Evolutionary conservation across 805 yeast species (phyloP).

Genomic region (Ogataea glucozyma): DNA sequence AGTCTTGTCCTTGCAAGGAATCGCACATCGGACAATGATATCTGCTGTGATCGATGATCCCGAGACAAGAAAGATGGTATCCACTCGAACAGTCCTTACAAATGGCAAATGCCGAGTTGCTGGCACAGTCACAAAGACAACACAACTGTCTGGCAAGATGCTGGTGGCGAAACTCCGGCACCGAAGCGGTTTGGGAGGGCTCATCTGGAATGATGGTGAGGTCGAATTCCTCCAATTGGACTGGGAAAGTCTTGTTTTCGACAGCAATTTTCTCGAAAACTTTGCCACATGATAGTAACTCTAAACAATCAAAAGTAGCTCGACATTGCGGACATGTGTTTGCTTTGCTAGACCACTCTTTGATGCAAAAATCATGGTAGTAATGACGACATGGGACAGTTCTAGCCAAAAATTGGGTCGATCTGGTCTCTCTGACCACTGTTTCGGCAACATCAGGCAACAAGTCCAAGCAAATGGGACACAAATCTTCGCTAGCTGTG

Average conservation of each 20-base stretch:
- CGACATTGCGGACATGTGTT: constrained; percentile 40
- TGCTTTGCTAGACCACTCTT: constrained; percentile 38
- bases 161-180: constrained; percentile 18
- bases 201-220: constrained; percentile 15
- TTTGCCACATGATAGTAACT: constrained; percentile 17
- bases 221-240: constrained; percentile 26
- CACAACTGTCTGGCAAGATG: constrained; percentile 31
- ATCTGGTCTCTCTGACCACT: constrained; percentile 24
- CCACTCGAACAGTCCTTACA: constrained; percentile 37
- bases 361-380: constrained; percentile 38
- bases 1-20: constrained; percentile 28
- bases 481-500: constrained; percentile 13
- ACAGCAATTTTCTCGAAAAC: constrained; percentile 23
- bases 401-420: constrained; percentile 28
- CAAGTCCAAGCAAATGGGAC: constrained; percentile 36
- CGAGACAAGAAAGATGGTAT: constrained; percentile 36
- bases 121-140: constrained; percentile 34
- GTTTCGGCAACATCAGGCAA: constrained; percentile 21
- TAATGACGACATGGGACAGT: constrained; percentile 37
- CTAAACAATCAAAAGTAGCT: constrained; percentile 25
- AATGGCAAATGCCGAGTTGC: constrained; percentile 27
- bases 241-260: constrained; percentile 26
- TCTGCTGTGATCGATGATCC: constrained; percentile 24
- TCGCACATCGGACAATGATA: constrained; percentile 41
- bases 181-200: constrained; percentile 2